These are phyloP conservation scores for Hypoxylon sp. DNA, from an alignment of 2,329 filamentous ascomycete genomes.

Conservation along the genomic window DNA sequence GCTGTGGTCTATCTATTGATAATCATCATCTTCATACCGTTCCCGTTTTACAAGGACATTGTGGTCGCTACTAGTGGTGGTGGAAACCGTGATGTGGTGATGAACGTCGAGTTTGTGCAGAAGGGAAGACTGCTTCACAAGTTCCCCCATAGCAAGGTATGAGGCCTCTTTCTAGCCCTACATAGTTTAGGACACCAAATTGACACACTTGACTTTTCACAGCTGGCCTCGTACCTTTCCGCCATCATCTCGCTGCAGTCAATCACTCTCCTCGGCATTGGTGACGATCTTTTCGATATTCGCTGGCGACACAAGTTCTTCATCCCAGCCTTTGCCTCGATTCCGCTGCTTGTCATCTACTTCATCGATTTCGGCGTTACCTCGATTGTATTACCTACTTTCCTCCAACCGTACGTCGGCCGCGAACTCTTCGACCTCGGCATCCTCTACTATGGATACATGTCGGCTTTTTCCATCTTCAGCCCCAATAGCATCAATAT, in stretches of 20 bases:
- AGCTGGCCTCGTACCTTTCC: constrained; percentile 95
- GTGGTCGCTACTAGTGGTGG: constrained; percentile 94
- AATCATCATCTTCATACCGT: constrained; percentile 93
- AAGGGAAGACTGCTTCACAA: constrained; percentile 87
- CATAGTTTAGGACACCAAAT: not conserved
- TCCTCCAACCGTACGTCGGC: constrained; percentile 85
- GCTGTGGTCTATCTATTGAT: constrained; percentile 91
- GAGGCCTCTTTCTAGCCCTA: constrained; percentile 15
- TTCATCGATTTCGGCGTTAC: constrained; percentile 99
- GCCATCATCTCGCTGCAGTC: constrained; percentile 93
- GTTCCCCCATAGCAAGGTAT: constrained; percentile 94
- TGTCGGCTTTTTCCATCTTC: constrained; percentile 96
- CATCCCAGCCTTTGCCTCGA: constrained; percentile 92
- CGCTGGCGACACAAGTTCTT: constrained; percentile 99
- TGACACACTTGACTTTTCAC: constrained; percentile 13
- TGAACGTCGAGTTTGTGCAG: constrained; percentile 79
- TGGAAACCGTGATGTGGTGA: constrained; percentile 88
- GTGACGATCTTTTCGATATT: constrained; percentile 97
- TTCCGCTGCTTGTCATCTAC: constrained; percentile 95
- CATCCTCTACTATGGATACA: constrained; percentile 91
- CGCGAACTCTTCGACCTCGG: constrained; percentile 83
- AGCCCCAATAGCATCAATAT: constrained; percentile 99
- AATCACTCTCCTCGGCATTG: constrained; percentile 90
- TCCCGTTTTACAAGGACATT: constrained; percentile 98
- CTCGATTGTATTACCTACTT: constrained; percentile 89